These are phyloP conservation scores for Phytopythium litorale DNA, from an alignment of 352 stramenopile species.

Conservation along the genomic window DNA sequence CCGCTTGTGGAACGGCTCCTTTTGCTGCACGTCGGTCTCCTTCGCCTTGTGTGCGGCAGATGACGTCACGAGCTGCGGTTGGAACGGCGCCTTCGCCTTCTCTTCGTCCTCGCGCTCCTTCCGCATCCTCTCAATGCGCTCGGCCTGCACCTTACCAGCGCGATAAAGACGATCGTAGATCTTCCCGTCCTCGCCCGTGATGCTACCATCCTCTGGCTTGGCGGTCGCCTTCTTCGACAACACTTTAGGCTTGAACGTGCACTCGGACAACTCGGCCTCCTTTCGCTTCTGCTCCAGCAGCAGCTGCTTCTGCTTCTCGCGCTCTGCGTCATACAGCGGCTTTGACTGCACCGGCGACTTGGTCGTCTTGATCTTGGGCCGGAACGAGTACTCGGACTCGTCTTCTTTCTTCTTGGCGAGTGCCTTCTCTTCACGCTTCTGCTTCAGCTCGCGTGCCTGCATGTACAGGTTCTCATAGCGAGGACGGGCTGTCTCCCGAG, in stretches of 20 bases:
- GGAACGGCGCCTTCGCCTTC: conserved; percentile 51
- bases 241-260: conserved; percentile 69
- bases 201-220: conserved; percentile 23
- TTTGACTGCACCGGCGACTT: conserved; percentile 53
- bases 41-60: conserved; percentile 21
- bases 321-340: conserved; percentile 69
- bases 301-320: conserved; percentile 65
- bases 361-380: conserved; percentile 63
- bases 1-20: conserved; percentile 69
- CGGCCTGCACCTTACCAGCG: conserved; percentile 44
- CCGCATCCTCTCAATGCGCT: conserved; percentile 61
- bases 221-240: conserved; percentile 36
- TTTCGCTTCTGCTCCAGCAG: conserved; percentile 70
- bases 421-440: conserved; percentile 68
- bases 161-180: conserved; percentile 77
- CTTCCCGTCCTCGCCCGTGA: conserved; percentile 12
- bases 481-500: conserved; percentile 27
- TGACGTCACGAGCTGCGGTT: conserved; percentile 42
- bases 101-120: conserved; percentile 67
- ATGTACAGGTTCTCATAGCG: conserved; percentile 79
- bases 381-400: conserved; percentile 70
- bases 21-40: conserved; percentile 15
- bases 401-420: conserved; percentile 47
- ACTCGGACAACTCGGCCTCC: conserved; percentile 55
- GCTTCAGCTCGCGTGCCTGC: conserved; percentile 56